These are phyloP conservation scores for Sicyos edulis DNA, from an alignment of 306 rosid genomes.

Conservation along the genomic window DNA sequence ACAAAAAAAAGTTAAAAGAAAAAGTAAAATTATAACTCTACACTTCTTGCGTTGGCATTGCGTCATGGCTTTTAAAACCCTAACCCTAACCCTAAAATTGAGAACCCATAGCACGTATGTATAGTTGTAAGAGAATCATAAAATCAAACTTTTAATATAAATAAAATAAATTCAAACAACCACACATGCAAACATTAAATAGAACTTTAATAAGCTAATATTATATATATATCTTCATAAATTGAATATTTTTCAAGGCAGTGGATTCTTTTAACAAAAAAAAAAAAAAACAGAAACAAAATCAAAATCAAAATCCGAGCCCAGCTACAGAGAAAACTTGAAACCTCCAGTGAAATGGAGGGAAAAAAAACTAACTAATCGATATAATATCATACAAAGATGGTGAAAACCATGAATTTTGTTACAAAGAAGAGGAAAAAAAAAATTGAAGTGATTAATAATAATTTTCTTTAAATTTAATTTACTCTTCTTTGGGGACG, in stretches of 20 bases:
- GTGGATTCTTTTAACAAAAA: neutral
- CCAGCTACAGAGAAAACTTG: neutral
- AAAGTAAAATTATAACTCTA: neutral
- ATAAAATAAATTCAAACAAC: neutral
- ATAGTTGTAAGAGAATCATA: neutral
- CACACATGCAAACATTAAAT: neutral
- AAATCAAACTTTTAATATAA: no score
- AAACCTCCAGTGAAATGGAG: neutral
- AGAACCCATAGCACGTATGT: neutral
- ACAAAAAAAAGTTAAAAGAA: neutral
- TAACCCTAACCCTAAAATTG: constrained; percentile 17
- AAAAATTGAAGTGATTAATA: neutral
- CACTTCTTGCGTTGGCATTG: neutral
- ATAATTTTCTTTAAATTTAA: neutral
- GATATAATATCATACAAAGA: constrained; percentile 11
- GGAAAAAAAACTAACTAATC: neutral
- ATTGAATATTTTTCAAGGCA: constrained; percentile 1
- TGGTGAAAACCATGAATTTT: constrained; percentile 4
- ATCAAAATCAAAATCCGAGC: neutral
- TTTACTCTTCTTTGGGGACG: neutral
- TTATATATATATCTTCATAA: neutral
- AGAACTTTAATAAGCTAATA: neutral
- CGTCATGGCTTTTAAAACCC: constrained; percentile 17
- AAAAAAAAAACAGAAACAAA: neutral
- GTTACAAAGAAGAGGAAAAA: neutral